Conservation (phyloP, 1,139 yeast species). For the Geotrichum citri-aurantii region DNA sequence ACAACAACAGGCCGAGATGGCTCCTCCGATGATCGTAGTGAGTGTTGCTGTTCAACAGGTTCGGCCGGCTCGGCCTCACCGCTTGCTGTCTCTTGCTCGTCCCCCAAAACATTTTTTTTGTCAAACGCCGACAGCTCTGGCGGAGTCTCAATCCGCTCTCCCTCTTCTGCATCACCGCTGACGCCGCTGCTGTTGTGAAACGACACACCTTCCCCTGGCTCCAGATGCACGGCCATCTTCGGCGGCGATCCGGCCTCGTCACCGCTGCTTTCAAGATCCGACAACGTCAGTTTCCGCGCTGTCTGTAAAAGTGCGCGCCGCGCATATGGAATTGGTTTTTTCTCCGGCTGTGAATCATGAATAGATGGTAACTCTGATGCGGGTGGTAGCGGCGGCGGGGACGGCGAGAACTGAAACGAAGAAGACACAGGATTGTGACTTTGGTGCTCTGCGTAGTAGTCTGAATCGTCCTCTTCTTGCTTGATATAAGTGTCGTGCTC, state of each 20-base stretch:
- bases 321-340: background rate
- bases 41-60: background rate
- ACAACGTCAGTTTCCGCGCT: conserved; percentile 8
- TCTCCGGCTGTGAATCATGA: background rate
- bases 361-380: background rate
- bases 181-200: conserved; percentile 1
- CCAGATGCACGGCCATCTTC: conserved; percentile 10
- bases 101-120: conserved; percentile 5
- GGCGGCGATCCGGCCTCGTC: conserved; percentile 11
- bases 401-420: background rate
- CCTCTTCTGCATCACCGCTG: conserved; percentile 2
- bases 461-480: background rate
- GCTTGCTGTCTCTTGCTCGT: background rate
- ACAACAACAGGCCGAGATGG: background rate
- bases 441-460: background rate
- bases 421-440: background rate
- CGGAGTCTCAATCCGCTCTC: conserved; percentile 9
- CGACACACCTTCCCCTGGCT: conserved; percentile 15
- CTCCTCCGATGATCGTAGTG: background rate
- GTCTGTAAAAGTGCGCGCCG: conserved; percentile 9
- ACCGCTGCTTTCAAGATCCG: conserved; percentile 15
- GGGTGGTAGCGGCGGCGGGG: background rate
- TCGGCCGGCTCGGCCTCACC: background rate
- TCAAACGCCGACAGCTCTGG: conserved; percentile 12
- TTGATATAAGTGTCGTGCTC: background rate